Percentiles rank a stretch among this genome's conserved stretches.
Conservation (phyloP, 2,329 filamentous ascomycete genomes). For the Dactylellina leptospora region DNA sequence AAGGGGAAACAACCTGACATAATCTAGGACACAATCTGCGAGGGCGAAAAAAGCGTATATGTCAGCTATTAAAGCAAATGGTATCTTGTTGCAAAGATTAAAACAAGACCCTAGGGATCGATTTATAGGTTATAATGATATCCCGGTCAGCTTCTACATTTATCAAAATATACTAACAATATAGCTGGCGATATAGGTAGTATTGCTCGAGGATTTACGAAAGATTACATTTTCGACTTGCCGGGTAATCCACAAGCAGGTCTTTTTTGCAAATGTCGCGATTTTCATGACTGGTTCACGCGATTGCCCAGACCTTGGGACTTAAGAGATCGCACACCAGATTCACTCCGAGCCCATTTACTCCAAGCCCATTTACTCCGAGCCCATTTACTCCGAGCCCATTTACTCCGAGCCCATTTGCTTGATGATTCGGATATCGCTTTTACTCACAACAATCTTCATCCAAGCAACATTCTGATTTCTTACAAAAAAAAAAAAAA, state of each 20-base stretch:
- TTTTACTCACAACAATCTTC: slow-evolving; percentile 60
- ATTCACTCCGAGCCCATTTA: slow-evolving; percentile 50
- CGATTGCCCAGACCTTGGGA: slow-evolving; percentile 53
- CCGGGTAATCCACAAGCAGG: not conserved
- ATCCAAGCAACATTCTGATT: slow-evolving; percentile 59
- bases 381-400: too few relatives aligned
- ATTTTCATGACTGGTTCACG: not conserved
- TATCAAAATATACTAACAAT: not conserved
- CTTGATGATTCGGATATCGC: slow-evolving; percentile 57
- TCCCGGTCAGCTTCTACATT: not conserved
- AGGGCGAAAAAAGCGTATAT: not conserved
- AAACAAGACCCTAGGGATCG: not conserved
- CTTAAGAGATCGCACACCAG: slow-evolving; percentile 55
- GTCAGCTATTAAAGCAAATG: not conserved
- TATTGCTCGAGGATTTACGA: not conserved
- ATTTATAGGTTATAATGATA: not conserved
- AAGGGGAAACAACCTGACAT: not conserved
- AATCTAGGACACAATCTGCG: not conserved
- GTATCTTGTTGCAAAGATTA: not conserved
- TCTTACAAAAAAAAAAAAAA: slow-evolving; percentile 52
- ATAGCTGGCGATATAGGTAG: not conserved
- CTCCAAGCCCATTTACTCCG: too few relatives aligned
- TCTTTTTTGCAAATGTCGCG: not conserved
- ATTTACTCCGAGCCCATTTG: slow-evolving; percentile 50
- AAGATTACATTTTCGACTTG: not conserved